Percentiles rank a stretch among this genome's conserved stretches.
Conservation (phyloP, 2,329 filamentous ascomycete genomes). For the Fusarium chaquense region DNA sequence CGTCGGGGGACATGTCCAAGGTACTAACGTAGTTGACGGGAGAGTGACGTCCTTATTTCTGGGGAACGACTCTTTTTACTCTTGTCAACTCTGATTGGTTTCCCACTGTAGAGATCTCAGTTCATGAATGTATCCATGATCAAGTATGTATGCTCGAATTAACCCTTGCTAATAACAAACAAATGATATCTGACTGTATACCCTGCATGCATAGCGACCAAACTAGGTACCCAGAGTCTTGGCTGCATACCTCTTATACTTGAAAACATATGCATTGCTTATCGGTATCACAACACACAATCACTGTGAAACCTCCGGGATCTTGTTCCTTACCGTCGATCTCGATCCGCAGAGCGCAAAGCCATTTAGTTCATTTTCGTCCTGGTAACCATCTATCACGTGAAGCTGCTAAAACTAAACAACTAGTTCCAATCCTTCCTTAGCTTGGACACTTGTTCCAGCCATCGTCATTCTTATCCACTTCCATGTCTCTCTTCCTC, state of each 20-base stretch:
- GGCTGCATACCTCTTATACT: not conserved
- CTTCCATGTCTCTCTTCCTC: not conserved
- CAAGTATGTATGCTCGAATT: not conserved
- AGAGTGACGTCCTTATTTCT: not conserved
- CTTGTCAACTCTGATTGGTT: not conserved
- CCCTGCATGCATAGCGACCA: not conserved
- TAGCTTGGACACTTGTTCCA: not conserved
- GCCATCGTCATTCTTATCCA: slow-evolving; percentile 7
- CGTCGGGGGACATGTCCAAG: not conserved
- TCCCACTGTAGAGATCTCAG: not conserved
- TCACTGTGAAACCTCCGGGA: not conserved
- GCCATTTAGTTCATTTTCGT: not conserved
- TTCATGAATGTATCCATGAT: not conserved
- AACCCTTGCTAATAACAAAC: not conserved
- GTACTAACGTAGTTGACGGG: not conserved
- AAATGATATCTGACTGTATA: not conserved
- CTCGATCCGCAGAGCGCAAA: not conserved
- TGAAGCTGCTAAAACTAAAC: not conserved
- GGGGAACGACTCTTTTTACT: not conserved
- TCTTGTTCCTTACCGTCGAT: not conserved
- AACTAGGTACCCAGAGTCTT: not conserved
- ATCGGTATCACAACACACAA: not conserved
- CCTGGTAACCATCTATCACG: slow-evolving; percentile 1
- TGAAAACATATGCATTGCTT: not conserved
- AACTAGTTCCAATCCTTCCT: not conserved